Percentiles rank a stretch among this genome's conserved stretches.
These are phyloP conservation scores for Ajuga chamaepitys DNA, from an alignment of 257 asterid species.

Conservation along the genomic window DNA sequence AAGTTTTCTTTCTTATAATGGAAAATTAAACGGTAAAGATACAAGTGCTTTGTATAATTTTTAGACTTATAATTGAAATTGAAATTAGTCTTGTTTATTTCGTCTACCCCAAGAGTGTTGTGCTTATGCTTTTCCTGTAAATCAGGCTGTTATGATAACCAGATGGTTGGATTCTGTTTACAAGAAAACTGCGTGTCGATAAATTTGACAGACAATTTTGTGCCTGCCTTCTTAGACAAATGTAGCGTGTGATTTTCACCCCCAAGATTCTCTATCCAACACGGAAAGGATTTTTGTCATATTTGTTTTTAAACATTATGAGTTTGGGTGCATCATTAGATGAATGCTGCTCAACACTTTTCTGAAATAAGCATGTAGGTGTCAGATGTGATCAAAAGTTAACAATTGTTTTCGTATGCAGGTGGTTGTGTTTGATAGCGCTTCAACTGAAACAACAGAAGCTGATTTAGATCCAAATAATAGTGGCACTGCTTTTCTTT, in stretches of 20 bases:
- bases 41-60: neutral
- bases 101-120: neutral
- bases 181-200: neutral
- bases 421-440: constrained; percentile 78
- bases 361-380: neutral
- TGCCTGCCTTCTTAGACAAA: neutral
- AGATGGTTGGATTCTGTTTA: neutral
- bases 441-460: constrained; percentile 28
- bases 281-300: neutral
- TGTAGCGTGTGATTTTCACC: neutral
- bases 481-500: constrained; percentile 74
- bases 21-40: neutral
- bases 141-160: neutral
- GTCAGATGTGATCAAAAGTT: neutral
- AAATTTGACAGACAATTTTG: too few species aligned
- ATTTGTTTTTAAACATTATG: neutral
- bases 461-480: constrained; percentile 49
- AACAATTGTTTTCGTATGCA: constrained; percentile 13
- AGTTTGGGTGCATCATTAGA: neutral
- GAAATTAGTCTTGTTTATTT: neutral
- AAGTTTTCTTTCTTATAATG: neutral
- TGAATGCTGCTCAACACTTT: neutral
- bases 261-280: neutral
- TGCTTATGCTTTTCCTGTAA: neutral
- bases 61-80: neutral